Percentiles rank a stretch among this genome's conserved stretches.
Evolutionary conservation across 805 yeast genomes (phyloP).

Genomic region (Yamadazyma philogaea): DNA sequence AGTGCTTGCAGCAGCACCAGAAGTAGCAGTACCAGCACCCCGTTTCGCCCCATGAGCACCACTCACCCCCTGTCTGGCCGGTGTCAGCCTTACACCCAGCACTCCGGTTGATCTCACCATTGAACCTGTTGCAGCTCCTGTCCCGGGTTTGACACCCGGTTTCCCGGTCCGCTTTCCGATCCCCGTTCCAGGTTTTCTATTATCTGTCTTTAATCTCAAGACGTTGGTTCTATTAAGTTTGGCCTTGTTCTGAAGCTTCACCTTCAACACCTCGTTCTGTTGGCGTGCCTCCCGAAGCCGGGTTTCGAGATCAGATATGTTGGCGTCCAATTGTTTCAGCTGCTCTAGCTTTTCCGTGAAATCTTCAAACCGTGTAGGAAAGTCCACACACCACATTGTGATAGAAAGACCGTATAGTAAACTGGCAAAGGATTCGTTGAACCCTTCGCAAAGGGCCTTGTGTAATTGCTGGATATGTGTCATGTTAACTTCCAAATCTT

Average conservation of each 20-base stretch:
- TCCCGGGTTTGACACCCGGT: background rate
- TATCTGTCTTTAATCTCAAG: constrained; percentile 4
- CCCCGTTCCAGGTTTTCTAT: background rate
- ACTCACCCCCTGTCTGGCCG: background rate
- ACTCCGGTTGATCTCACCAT: background rate
- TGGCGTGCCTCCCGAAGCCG: constrained; percentile 19
- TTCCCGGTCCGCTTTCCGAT: background rate
- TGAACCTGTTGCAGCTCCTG: background rate
- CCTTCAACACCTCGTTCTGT: constrained; percentile 24
- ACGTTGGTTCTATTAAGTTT: constrained; percentile 5
- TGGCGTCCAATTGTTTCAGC: constrained; percentile 20
- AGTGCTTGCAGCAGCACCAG: background rate
- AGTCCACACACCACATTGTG: constrained; percentile 87
- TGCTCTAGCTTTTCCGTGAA: constrained; percentile 31
- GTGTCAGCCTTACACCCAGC: background rate
- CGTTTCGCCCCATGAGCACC: background rate
- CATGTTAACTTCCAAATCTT: constrained; percentile 58
- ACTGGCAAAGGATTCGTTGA: constrained; percentile 77
- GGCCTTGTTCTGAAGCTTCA: constrained; percentile 10
- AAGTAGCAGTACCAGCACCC: background rate
- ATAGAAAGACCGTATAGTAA: constrained; percentile 76
- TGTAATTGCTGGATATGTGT: constrained; percentile 57
- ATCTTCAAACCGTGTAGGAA: constrained; percentile 41
- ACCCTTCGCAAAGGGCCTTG: constrained; percentile 51
- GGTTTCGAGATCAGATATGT: constrained; percentile 21